Conservation (phyloP, 441 rosid species). For the Geranium incanum region DNA sequence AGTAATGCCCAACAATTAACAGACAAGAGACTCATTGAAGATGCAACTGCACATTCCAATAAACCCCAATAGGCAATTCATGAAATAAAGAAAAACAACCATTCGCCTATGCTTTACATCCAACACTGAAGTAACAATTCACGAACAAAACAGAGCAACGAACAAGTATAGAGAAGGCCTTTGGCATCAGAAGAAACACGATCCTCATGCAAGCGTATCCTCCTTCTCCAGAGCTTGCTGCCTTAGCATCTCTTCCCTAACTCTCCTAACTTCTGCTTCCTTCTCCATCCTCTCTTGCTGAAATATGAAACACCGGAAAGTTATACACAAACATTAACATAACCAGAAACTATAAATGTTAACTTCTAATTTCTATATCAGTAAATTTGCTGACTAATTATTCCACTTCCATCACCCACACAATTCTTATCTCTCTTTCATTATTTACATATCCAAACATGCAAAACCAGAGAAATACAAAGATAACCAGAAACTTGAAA, state of each 20-base stretch:
- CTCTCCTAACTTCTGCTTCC: constrained; percentile 63
- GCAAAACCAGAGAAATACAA: too few species aligned
- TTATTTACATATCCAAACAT: too few species aligned
- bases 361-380: background rate
- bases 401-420: background rate
- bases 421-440: background rate
- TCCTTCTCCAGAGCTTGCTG: constrained; percentile 46
- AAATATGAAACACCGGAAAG: background rate
- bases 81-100: too few species aligned
- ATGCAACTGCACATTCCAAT: too few species aligned
- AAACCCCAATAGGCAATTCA: too few species aligned
- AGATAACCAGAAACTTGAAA: too few species aligned
- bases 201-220: constrained; percentile 34
- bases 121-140: too few species aligned
- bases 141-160: too few species aligned
- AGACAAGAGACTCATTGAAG: too few species aligned
- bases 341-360: background rate
- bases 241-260: constrained; percentile 50
- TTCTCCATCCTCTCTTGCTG: constrained; percentile 68
- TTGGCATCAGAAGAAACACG: background rate
- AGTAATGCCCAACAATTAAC: too few species aligned
- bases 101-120: too few species aligned
- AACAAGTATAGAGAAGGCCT: too few species aligned
- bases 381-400: background rate
- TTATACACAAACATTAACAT: background rate